These are phyloP conservation scores for Piloderma croceum DNA, from an alignment of 768 basidiomycete species.

Conservation along the genomic window DNA sequence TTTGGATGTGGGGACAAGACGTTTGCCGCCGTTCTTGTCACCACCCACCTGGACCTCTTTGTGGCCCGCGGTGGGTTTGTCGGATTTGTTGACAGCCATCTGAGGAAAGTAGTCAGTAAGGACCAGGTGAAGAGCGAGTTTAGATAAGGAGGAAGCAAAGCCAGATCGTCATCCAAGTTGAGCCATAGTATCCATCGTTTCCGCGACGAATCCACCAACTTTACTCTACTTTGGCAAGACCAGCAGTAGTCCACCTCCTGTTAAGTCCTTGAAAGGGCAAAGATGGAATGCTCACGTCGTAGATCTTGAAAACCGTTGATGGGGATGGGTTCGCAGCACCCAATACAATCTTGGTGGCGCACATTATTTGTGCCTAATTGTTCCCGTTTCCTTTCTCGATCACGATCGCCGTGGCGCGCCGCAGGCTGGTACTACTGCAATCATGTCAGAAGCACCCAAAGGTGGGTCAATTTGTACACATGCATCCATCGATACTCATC, in stretches of 20 bases:
- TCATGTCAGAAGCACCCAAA: neutral
- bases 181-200: slow-evolving; percentile 9
- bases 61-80: slow-evolving; percentile 54
- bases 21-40: slow-evolving; percentile 85
- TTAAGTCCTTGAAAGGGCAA: slow-evolving; percentile 9
- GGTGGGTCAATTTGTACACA: neutral
- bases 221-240: slow-evolving; percentile 5
- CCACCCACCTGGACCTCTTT: slow-evolving; percentile 84
- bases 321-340: too few species aligned
- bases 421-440: too few species aligned
- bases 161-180: too few species aligned
- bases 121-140: too few species aligned
- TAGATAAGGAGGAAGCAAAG: too few species aligned
- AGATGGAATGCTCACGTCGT: slow-evolving; percentile 2
- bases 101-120: slow-evolving; percentile 74
- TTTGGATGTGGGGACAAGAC: slow-evolving; percentile 79
- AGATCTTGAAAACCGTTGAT: too few species aligned
- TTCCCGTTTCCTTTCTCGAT: too few species aligned
- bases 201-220: slow-evolving; percentile 1
- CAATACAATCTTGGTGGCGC: too few species aligned
- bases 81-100: slow-evolving; percentile 80
- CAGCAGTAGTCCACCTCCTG: slow-evolving; percentile 2
- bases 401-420: too few species aligned
- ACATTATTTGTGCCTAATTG: too few species aligned
- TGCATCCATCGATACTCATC: neutral